These are phyloP conservation scores for Starmerella vitae DNA, from an alignment of 805 yeast species.

Conservation along the genomic window DNA sequence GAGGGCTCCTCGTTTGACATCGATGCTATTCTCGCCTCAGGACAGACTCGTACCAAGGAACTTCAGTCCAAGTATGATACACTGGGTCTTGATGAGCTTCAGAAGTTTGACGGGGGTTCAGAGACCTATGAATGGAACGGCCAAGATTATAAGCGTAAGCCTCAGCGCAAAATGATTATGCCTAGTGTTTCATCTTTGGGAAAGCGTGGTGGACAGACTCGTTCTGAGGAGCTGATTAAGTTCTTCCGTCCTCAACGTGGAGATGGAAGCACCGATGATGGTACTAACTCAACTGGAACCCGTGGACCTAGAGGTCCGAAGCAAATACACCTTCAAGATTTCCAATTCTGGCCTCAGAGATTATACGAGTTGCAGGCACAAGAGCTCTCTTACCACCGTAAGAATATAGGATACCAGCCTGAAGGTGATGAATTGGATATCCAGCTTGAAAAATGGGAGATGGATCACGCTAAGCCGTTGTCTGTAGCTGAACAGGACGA, in stretches of 20 bases:
- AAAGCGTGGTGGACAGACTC: constrained; percentile 18
- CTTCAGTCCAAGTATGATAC: constrained; percentile 72
- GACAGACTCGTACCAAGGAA: constrained; percentile 67
- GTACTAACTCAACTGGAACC: constrained; percentile 22
- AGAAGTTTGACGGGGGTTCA: constrained; percentile 68
- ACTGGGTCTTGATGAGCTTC: constrained; percentile 84
- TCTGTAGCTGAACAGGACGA: constrained; percentile 64
- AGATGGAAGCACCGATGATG: constrained; percentile 31
- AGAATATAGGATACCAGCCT: constrained; percentile 49
- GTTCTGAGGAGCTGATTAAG: constrained; percentile 16
- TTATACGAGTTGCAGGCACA: constrained; percentile 62
- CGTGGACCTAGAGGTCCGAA: constrained; percentile 73
- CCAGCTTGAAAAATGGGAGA: constrained; percentile 52
- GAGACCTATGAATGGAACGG: constrained; percentile 98
- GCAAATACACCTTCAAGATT: constrained; percentile 70
- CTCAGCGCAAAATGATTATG: constrained; percentile 27
- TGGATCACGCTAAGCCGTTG: constrained; percentile 62
- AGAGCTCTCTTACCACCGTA: constrained; percentile 65
- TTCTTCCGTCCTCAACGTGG: constrained; percentile 17
- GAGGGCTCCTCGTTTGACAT: constrained; percentile 37
- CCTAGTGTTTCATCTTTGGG: constrained; percentile 16
- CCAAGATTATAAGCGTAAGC: constrained; percentile 51
- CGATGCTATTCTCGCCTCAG: constrained; percentile 65
- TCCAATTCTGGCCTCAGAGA: constrained; percentile 77
- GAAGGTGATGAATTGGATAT: constrained; percentile 44